phyloP scores from a whole-genome alignment of 352 stramenopile genomes.

The Aphanomyces cochlioides region DNA sequence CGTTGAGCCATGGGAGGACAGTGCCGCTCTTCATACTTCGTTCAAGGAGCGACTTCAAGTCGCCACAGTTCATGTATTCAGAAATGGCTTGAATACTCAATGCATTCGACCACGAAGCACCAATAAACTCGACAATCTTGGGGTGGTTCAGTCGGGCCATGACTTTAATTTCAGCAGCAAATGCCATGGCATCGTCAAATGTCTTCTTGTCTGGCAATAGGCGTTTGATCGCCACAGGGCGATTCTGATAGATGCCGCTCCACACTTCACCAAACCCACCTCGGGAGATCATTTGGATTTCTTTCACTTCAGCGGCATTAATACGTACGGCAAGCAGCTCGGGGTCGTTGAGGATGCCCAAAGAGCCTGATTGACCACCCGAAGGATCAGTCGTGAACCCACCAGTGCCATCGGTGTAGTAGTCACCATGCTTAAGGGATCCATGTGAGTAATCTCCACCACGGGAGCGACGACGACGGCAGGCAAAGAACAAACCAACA shows the following conservation, averaged over 20 bases:
- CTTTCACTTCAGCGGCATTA: constrained; percentile 50
- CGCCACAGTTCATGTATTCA: constrained; percentile 67
- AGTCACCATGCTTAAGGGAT: constrained; percentile 34
- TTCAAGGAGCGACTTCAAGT: constrained; percentile 53
- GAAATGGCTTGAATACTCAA: constrained; percentile 57
- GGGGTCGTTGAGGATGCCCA: constrained; percentile 59
- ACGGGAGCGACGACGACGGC: constrained; percentile 34
- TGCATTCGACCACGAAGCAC: constrained; percentile 63
- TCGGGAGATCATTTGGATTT: constrained; percentile 55
- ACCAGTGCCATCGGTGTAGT: neutral
- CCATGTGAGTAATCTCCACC: constrained; percentile 41
- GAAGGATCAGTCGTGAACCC: constrained; percentile 30
- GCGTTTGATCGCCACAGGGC: constrained; percentile 61
- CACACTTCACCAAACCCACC: constrained; percentile 70
- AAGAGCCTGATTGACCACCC: constrained; percentile 39
- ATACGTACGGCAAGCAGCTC: constrained; percentile 59
- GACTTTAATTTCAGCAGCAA: constrained; percentile 60
- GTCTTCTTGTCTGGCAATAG: constrained; percentile 55
- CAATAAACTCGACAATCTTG: constrained; percentile 66
- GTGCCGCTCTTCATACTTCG: constrained; percentile 35
- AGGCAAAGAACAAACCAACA: constrained; percentile 40
- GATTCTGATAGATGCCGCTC: constrained; percentile 60
- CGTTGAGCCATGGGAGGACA: constrained; percentile 52
- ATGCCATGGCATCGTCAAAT: constrained; percentile 50
- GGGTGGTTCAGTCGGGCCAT: constrained; percentile 66